Evolutionary conservation across 2,329 filamentous ascomycete species (phyloP).

Genomic region (Shiraia bambusicola): DNA sequence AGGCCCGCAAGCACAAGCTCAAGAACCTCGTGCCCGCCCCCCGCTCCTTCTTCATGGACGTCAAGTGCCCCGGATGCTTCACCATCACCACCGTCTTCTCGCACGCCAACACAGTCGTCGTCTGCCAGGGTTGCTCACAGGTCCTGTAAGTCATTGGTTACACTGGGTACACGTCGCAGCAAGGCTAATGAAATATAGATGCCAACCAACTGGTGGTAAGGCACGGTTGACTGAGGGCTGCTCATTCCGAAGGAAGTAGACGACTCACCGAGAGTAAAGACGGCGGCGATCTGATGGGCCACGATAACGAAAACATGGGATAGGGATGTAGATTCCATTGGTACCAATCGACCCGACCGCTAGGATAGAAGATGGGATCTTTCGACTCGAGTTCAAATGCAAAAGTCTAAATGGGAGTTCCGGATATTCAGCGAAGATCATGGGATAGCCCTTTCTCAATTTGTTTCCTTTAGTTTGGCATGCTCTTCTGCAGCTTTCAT

Average conservation of each 20-base stretch:
- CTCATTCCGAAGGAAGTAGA: conserved; percentile 99
- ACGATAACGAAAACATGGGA: conserved; percentile 43
- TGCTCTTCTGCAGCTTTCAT: conserved; percentile 42
- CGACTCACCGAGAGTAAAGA: conserved; percentile 33
- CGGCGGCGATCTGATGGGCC: conserved; percentile 39
- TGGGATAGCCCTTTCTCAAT: conserved; percentile 42
- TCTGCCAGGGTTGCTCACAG: conserved; percentile 98
- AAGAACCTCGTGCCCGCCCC: conserved; percentile 97
- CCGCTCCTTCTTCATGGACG: conserved; percentile 99
- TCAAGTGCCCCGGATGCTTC: conserved; percentile 99
- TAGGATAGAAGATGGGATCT: conserved; percentile 48
- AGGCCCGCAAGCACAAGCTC: conserved; percentile 99
- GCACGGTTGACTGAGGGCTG: conserved; percentile 98
- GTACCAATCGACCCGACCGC: conserved; percentile 45
- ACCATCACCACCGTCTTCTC: conserved; percentile 99
- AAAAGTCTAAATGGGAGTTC: conserved; percentile 48
- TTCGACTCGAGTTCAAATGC: conserved; percentile 44
- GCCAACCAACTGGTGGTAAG: conserved; percentile 99
- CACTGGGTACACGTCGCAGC: conserved; percentile 6
- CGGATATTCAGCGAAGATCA: conserved; percentile 49
- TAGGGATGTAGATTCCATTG: conserved; percentile 45
- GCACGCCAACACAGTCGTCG: conserved; percentile 99
- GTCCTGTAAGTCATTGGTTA: conserved; percentile 62
- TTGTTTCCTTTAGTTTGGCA: conserved; percentile 44
- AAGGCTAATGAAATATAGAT: conserved; percentile 48